Evolutionary conservation across 1,284 basidiomycete species (phyloP).

Genomic region (Rhodotorula glutinis): DNA sequence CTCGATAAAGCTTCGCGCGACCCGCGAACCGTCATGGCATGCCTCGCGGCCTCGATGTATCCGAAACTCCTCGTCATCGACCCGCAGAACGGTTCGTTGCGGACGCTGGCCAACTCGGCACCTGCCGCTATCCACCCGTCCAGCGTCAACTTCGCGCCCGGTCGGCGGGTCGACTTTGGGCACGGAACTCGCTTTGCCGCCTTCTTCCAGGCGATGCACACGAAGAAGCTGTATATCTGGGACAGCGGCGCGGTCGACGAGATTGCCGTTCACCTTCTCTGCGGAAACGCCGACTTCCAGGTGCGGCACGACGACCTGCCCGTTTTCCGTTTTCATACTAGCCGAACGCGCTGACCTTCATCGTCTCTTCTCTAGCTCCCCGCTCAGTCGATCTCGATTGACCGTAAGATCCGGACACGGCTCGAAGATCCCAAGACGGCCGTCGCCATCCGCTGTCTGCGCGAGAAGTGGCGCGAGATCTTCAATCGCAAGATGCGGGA

Average conservation of each 20-base stretch:
- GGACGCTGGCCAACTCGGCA: slow-evolving; percentile 85
- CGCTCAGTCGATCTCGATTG: slow-evolving; percentile 70
- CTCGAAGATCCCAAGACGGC: slow-evolving; percentile 64
- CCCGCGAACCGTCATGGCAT: slow-evolving; percentile 68
- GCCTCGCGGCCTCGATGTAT: slow-evolving; percentile 81
- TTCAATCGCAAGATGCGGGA: slow-evolving; percentile 59
- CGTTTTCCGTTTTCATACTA: not conserved
- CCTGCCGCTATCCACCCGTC: slow-evolving; percentile 83
- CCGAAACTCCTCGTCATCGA: slow-evolving; percentile 84
- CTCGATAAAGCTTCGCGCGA: slow-evolving; percentile 66
- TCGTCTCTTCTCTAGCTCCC: slow-evolving; percentile 56
- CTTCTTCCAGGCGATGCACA: slow-evolving; percentile 92
- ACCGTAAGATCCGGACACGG: slow-evolving; percentile 77
- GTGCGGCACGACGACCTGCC: slow-evolving; percentile 5
- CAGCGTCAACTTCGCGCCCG: slow-evolving; percentile 72
- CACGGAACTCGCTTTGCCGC: slow-evolving; percentile 62
- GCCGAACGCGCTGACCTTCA: not conserved
- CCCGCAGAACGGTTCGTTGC: slow-evolving; percentile 58
- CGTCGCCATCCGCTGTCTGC: slow-evolving; percentile 75
- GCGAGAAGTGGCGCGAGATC: slow-evolving; percentile 62
- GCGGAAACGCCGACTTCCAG: slow-evolving; percentile 88
- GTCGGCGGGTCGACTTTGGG: slow-evolving; percentile 65
- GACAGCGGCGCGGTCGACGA: slow-evolving; percentile 90
- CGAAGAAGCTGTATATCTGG: slow-evolving; percentile 93
- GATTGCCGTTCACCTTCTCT: slow-evolving; percentile 74